These are phyloP conservation scores for Salvia splendens DNA, from an alignment of 257 asterid species.

Conservation along the genomic window DNA sequence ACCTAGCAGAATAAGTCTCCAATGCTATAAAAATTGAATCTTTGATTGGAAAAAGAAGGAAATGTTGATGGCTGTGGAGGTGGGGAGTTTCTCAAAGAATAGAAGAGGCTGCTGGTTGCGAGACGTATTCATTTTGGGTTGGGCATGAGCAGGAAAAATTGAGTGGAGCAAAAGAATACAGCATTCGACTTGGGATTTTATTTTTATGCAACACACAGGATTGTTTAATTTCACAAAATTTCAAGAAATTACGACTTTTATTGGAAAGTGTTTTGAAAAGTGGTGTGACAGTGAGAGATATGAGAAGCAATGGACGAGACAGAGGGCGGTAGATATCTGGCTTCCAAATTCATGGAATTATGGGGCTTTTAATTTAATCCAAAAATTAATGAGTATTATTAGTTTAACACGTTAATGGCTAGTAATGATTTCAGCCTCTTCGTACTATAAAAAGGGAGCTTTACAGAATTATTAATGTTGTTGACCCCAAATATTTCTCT, in stretches of 20 bases:
- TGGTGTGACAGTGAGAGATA: neutral
- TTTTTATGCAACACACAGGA: neutral
- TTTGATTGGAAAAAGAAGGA: neutral
- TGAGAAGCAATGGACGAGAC: constrained; percentile 32
- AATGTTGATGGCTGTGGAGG: constrained; percentile 19
- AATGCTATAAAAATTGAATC: constrained; percentile 18
- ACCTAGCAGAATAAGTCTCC: neutral
- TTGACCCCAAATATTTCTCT: too few relatives aligned
- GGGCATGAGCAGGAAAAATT: constrained; percentile 31
- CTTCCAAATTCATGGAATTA: too few relatives aligned
- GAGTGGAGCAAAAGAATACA: constrained; percentile 45
- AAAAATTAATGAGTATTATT: too few relatives aligned
- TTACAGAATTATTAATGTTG: too few relatives aligned
- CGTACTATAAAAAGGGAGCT: too few relatives aligned
- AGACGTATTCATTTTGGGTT: constrained; percentile 25
- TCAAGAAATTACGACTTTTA: neutral
- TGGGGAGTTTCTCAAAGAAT: constrained; percentile 23
- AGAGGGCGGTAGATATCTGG: neutral
- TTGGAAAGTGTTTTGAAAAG: neutral
- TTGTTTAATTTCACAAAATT: neutral
- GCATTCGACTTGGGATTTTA: constrained; percentile 7
- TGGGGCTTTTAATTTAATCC: too few relatives aligned
- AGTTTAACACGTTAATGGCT: too few relatives aligned
- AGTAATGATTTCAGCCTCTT: too few relatives aligned
- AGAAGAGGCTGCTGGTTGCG: constrained; percentile 21